Base-by-base conservation (phyloP, 192 early-diverging fungal species). In the Podila minutissima region DNA sequence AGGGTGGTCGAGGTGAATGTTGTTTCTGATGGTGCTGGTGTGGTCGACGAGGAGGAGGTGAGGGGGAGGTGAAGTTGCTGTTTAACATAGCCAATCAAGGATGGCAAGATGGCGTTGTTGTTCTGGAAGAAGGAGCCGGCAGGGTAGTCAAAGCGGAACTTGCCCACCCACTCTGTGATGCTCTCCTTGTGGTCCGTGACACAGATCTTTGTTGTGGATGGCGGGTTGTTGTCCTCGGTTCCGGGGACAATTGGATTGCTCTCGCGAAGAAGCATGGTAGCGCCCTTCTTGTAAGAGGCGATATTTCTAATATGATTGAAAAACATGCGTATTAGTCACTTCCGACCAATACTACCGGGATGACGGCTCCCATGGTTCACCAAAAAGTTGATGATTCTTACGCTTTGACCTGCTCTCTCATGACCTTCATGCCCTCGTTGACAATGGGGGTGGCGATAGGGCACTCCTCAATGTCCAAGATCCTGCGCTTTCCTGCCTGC, bases 111-210 rank as follows among this genome's bases (percentile, higher is more conserved):
- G 64, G 87, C 88, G 53, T 85, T 85, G 69, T 93, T 92, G 85
- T 87, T 88, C 70, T 93, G 92, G 84, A 89, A 93, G 68, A 93
- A 92, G 20, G 87, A 87, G 17, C 89, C 87, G 57, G 89, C 88
- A 2, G 91, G 91, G 71, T 88, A 89, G 57, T 85, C 85, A 65
- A 93, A 89, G 38, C 88, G 86, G 60, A 87, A 74, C 28, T 88
- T 85, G 5, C 76, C 86, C 41, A 90, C 87, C 62, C 85, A 83
- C 55, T 90, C 89, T 33, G 86, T 88, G 38, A 90, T 86, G 67
- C 73, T 85, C 35, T 75, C 85, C 67, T 87, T 90, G 57, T 84
- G 87, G 29, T 90, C 84, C 9, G 86, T 77, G n/a, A 88, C 74
- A 31, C 82, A 90, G 57, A 82, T 79, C 79, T 87, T 88, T 35